Evolutionary conservation across 768 basidiomycete genomes (phyloP).

Genomic region (Rhizopogon vinicolor): DNA sequence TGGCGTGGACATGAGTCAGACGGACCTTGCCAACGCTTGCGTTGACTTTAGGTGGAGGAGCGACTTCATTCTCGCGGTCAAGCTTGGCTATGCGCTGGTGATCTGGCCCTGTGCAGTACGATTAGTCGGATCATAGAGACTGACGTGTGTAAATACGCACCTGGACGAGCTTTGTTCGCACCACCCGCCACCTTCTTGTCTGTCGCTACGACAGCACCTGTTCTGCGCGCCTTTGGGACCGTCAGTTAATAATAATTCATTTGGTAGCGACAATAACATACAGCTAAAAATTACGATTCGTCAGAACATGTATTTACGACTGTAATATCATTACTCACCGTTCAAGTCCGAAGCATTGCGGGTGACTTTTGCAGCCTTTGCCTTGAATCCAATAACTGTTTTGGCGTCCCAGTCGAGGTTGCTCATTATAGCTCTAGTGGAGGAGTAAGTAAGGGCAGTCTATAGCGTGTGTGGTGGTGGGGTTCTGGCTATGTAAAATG

Average conservation of each 20-base stretch:
- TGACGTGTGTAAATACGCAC: conserved; percentile 33
- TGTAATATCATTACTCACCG: conserved; percentile 27
- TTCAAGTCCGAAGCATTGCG: conserved; percentile 58
- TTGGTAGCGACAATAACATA: conserved; percentile 28
- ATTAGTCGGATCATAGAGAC: not conserved
- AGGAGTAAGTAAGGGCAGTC: not conserved
- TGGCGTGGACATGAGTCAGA: conserved; percentile 6
- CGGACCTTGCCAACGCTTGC: conserved; percentile 69
- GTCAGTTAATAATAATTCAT: conserved; percentile 4
- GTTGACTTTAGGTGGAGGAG: conserved; percentile 79
- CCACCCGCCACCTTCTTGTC: conserved; percentile 75
- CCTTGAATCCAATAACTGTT: conserved; percentile 67
- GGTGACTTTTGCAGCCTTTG: conserved; percentile 56
- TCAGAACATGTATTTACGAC: conserved; percentile 8
- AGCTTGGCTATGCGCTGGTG: conserved; percentile 93
- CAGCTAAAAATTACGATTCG: conserved; percentile 37
- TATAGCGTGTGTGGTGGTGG: not conserved
- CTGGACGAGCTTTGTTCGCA: conserved; percentile 71
- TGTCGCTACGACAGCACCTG: conserved; percentile 73
- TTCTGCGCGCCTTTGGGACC: conserved; percentile 57
- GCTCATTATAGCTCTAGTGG: conserved; percentile 32
- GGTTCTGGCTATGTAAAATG: not conserved
- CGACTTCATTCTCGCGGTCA: conserved; percentile 93
- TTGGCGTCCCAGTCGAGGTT: conserved; percentile 68
- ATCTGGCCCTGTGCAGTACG: conserved; percentile 62